A percentile compares a stretch with the other conserved stretches of the same genome.
phyloP scores from a whole-genome alignment of 208 protist species.

The Balamuthia mandrillaris region DNA sequence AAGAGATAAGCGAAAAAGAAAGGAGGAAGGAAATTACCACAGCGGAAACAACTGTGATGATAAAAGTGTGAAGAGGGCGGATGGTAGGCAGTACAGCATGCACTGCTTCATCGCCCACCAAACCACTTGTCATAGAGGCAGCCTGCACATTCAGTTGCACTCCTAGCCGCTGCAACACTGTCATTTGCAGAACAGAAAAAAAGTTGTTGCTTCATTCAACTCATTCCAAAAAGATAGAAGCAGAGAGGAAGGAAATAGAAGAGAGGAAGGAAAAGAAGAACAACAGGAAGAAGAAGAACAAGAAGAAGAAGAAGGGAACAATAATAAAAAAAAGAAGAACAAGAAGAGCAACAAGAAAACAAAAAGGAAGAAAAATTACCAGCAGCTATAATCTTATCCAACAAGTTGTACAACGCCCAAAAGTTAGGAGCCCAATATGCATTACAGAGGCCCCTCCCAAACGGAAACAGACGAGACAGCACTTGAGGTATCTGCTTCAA shows the following conservation, averaged over 20 bases:
- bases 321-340: background rate
- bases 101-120: constrained; percentile 33
- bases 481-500: constrained; percentile 49
- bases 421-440: constrained; percentile 86
- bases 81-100: constrained; percentile 44
- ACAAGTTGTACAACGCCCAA: constrained; percentile 75
- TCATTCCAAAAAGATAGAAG: too few relatives aligned
- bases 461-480: constrained; percentile 77
- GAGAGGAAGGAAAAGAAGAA: too few relatives aligned
- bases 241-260: too few relatives aligned
- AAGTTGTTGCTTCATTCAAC: too few relatives aligned
- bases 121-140: constrained; percentile 44
- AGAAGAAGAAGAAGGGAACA: background rate
- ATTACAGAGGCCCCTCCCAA: constrained; percentile 77
- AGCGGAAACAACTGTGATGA: constrained; percentile 50
- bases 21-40: constrained; percentile 12
- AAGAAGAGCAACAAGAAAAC: background rate
- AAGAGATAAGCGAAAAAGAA: background rate
- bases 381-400: constrained; percentile 56
- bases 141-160: background rate
- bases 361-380: background rate
- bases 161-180: background rate
- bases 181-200: background rate
- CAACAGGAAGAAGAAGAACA: too few relatives aligned
- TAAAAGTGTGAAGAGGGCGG: constrained; percentile 43